These are phyloP conservation scores for Zasmidium angulare DNA, from an alignment of 2,329 filamentous ascomycete species.

Conservation along the genomic window DNA sequence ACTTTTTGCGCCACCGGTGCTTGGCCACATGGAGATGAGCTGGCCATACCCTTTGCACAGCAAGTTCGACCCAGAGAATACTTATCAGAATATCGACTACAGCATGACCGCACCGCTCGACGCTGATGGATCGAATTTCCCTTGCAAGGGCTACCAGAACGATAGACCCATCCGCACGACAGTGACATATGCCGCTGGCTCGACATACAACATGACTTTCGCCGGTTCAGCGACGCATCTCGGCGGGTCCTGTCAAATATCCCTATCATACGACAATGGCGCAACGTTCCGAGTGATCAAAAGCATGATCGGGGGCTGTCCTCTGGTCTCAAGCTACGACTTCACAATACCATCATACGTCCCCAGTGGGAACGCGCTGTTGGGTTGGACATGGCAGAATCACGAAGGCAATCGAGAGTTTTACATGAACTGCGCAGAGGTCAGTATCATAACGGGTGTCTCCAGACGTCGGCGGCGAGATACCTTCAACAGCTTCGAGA, in stretches of 20 bases:
- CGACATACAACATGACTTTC: slow-evolving; percentile 63
- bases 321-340: slow-evolving; percentile 54
- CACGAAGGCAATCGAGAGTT: slow-evolving; percentile 70
- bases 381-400: slow-evolving; percentile 65
- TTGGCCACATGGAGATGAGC: slow-evolving; percentile 56
- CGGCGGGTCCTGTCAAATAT: slow-evolving; percentile 75
- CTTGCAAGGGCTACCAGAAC: slow-evolving; percentile 69
- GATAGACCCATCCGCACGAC: slow-evolving; percentile 54
- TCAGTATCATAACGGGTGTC: slow-evolving; percentile 49
- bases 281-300: slow-evolving; percentile 68
- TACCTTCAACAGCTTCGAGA: slow-evolving; percentile 27
- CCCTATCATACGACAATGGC: slow-evolving; percentile 71
- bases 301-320: slow-evolving; percentile 60
- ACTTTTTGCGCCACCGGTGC: slow-evolving; percentile 16
- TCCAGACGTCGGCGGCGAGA: slow-evolving; percentile 19
- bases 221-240: slow-evolving; percentile 54
- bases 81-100: slow-evolving; percentile 60
- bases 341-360: slow-evolving; percentile 68
- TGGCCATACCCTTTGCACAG: slow-evolving; percentile 55
- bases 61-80: slow-evolving; percentile 48
- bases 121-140: slow-evolving; percentile 63
- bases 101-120: slow-evolving; percentile 68
- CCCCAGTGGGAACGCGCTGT: slow-evolving; percentile 60
- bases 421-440: slow-evolving; percentile 51
- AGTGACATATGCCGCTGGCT: slow-evolving; percentile 63